Evolutionary conservation across 257 asterid species (phyloP), one percentile per base, ranked within the genome.

Genomic region (Forsythia viridissima): DNA sequence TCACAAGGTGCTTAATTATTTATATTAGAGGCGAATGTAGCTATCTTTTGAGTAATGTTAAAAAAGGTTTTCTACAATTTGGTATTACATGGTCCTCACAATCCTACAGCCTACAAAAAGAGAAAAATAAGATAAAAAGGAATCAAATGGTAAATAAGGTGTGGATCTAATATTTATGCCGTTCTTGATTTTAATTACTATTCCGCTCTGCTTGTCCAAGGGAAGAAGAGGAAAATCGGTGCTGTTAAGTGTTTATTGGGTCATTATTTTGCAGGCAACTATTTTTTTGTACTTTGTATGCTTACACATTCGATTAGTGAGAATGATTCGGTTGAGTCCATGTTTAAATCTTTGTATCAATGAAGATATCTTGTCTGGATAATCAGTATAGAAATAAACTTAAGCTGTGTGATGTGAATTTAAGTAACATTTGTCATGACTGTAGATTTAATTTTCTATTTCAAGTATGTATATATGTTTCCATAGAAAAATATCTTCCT

Each of bases 401-500:
- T 30, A 10, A 24, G 70, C 38, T 63, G 70, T 21, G 40, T 24
- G 40, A 30, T 24, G 18, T 24, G 16, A 63, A 63, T 63, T 63
- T 63, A 63, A 30, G 63, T 66, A 74, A 24, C 42, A 40, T 55
- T 30, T 43, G 59, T 12, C 24, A 24, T 52, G 20, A 73, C 37
- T 46, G 51, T 20, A n/a, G 18, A 67, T 77, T 48, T 75, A 9
- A 63, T 78, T 40, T 82, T 44, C 52, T 71, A 42, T 73, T 59
- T 63, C 40, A 30, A 24, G 70, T 63, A 63, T 21, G 40, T 4
- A 30, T 21, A 63, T 11, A 10, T 63, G 39, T 24, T 63, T 30
- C 40, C 5, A 3, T 30, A 7, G 39, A 9, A 63, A 30, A 67
- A n/a, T 8, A 42, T 75, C 77, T 55, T 41, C 43, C 10, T 68